Percentiles rank a stretch among this genome's conserved stretches.
Evolutionary conservation across 179 eudicot genomes (phyloP).

Genomic region (Pouteria campechiana): DNA sequence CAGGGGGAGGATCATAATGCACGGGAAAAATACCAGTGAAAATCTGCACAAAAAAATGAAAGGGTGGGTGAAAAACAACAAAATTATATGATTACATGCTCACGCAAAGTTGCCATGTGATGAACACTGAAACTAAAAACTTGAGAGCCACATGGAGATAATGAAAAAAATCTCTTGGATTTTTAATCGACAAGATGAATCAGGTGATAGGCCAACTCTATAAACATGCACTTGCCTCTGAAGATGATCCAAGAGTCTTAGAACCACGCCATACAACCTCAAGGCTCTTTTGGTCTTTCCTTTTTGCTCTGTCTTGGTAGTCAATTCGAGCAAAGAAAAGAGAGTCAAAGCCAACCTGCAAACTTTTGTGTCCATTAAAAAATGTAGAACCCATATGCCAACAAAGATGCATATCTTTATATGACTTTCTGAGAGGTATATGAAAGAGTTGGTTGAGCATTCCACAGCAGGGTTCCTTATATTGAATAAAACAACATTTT

Average conservation of each 20-base stretch:
- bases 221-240: conserved; percentile 37
- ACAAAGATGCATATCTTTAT: background rate
- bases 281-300: conserved; percentile 68
- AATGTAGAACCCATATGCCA: conserved; percentile 5
- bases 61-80: too few species aligned
- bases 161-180: too few species aligned
- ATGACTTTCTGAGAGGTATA: background rate
- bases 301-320: conserved; percentile 84
- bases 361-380: background rate
- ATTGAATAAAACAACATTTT: too few species aligned
- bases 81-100: too few species aligned
- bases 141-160: too few species aligned
- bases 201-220: too few species aligned
- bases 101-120: too few species aligned
- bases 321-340: conserved; percentile 83
- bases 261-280: conserved; percentile 94
- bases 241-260: conserved; percentile 58
- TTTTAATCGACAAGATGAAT: too few species aligned
- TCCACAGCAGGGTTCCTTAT: too few species aligned
- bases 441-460: too few species aligned
- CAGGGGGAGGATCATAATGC: conserved; percentile 83
- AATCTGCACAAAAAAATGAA: conserved; percentile 41
- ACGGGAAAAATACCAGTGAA: conserved; percentile 87
- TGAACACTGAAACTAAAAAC: too few species aligned
- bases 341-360: conserved; percentile 94